Evolutionary conservation across 1,284 basidiomycete genomes (phyloP).

Genomic region (Papiliotrema flavescens): DNA sequence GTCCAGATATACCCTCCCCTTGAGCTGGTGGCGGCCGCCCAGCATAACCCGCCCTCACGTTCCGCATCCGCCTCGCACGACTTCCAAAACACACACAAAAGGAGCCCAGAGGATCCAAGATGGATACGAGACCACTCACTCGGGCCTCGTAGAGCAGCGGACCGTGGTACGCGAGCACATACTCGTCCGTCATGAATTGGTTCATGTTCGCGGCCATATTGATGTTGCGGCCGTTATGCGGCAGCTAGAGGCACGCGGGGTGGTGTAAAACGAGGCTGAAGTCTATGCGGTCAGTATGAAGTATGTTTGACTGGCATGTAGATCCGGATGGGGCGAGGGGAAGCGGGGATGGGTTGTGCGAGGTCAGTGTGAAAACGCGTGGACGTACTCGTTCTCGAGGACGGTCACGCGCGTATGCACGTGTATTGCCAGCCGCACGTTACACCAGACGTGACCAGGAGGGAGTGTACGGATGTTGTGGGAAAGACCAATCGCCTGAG

Average conservation of each 20-base stretch:
- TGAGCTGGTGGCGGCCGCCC: neutral
- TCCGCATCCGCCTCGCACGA: constrained; percentile 1
- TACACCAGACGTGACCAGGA: too few relatives aligned
- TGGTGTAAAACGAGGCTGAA: neutral
- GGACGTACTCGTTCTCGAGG: too few relatives aligned
- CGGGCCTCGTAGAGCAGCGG: constrained; percentile 94
- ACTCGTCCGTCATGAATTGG: constrained; percentile 59
- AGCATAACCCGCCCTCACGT: constrained; percentile 18
- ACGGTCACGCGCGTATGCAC: too few relatives aligned
- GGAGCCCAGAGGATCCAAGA: constrained; percentile 4
- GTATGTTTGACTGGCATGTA: neutral
- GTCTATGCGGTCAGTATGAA: neutral
- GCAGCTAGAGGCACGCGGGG: neutral
- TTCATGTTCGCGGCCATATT: constrained; percentile 30
- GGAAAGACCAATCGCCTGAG: too few relatives aligned
- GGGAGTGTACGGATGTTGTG: too few relatives aligned
- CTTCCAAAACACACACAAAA: constrained; percentile 13
- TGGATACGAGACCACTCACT: constrained; percentile 43
- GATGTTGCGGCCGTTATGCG: neutral
- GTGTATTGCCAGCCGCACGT: too few relatives aligned
- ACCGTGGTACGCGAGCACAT: constrained; percentile 89
- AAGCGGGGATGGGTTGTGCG: neutral
- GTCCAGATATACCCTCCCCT: neutral
- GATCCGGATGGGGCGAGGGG: neutral
- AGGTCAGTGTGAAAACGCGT: neutral